Base-by-base conservation (phyloP, 2,329 filamentous ascomycete species). In the Geoglossum cookeanum region DNA sequence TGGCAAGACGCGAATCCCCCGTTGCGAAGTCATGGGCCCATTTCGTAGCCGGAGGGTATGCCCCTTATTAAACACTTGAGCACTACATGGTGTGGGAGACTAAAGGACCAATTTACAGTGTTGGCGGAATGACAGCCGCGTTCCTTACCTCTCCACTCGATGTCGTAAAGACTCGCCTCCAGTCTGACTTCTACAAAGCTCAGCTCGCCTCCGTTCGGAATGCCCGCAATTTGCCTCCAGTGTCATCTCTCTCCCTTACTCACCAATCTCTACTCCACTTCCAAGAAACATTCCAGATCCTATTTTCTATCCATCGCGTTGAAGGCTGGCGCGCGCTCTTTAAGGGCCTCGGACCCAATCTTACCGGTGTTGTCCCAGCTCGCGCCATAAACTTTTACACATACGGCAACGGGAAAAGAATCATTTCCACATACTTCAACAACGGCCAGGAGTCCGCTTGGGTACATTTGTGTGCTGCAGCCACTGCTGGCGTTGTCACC, bases 121-220 rank as follows among this genome's bases (percentile, higher is more conserved):
- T 87, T 56, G 90, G 90, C 63, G 90, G 90, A 63, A 94, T 95
- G 83, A 89, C 87, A 17, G 84, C 91, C 9, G 87, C 91, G 29
- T 83, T 86, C n/a, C 72, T 96, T n/a, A 96, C 91, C 1, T 89
- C 88, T 7, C 91, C 91, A 27, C 84, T 97, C 59, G 91, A 96
- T 67, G 90, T 96, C 35, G 78, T 97, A 55, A 94, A 94, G 70
- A 97, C 91, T 9, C 82, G 91, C 39, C 76, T 97, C 2, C 91
- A 97, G 69, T 94, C 88, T 65, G 90, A 94, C 67, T 94, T 94
- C 68, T 96, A 96, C 75, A 87, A 95, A 68, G 77, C 82, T 7
- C 87, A 95, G 69, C 77, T 95, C 51, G 77, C 78, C 33, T 79
- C 83, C 15, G 77, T 80, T 7, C 79, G 85, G 55, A 73, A 78